These are phyloP conservation scores for Pterocarpus santalinus DNA, from an alignment of 306 rosid genomes.

Conservation along the genomic window DNA sequence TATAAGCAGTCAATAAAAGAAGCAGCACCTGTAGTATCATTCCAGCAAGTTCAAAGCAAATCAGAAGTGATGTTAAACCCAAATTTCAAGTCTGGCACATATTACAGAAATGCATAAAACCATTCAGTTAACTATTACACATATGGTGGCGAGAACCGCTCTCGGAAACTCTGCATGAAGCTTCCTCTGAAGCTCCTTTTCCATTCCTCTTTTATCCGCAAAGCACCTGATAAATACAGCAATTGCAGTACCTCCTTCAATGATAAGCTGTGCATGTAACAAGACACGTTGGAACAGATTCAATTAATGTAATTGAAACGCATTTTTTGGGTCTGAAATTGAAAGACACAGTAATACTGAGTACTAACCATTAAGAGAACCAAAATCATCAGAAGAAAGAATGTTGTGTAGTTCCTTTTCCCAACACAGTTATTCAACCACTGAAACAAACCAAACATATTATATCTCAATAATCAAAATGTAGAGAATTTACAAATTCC, in stretches of 20 bases:
- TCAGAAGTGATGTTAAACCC: conserved; percentile 31
- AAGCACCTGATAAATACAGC: conserved; percentile 89
- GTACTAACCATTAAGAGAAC: conserved; percentile 79
- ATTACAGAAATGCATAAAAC: conserved; percentile 1
- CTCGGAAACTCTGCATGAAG: conserved; percentile 77
- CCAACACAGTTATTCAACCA: conserved; percentile 99
- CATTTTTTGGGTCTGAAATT: conserved; percentile 10
- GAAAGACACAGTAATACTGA: conserved; percentile 40
- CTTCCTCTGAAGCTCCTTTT: conserved; percentile 70
- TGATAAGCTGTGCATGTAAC: conserved; percentile 61
- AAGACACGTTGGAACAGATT: conserved; percentile 38
- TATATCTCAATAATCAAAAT: neutral
- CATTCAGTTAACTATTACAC: conserved; percentile 58
- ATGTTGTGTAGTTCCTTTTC: conserved; percentile 86
- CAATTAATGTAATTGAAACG: conserved; percentile 33
- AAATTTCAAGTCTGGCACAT: neutral
- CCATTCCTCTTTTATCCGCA: conserved; percentile 73
- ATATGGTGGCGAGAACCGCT: conserved; percentile 78
- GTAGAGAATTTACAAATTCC: conserved; percentile 4
- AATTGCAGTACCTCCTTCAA: conserved; percentile 88
- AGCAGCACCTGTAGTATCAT: conserved; percentile 70
- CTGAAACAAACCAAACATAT: conserved; percentile 53
- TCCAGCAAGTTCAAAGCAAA: conserved; percentile 35
- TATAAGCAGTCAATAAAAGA: conserved; percentile 74
- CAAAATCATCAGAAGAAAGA: conserved; percentile 86